Evolutionary conservation across 2,329 filamentous ascomycete species (phyloP), one percentile per base, ranked within the genome.

Genomic region (Didymella keratinophila): DNA sequence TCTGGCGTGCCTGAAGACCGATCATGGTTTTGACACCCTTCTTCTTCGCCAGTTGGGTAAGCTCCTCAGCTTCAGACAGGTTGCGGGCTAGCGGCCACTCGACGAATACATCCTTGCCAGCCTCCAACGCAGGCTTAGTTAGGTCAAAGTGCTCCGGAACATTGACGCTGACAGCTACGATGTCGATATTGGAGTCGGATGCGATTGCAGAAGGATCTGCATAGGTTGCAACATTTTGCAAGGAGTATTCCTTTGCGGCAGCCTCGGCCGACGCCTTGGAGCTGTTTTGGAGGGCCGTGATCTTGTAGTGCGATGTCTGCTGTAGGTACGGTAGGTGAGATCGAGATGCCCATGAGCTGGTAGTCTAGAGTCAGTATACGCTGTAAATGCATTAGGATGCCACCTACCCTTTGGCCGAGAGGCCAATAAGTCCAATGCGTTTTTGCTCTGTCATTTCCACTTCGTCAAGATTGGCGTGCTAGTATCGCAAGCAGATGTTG

Each of bases 241-340:
- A 70, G 1, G 69, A 65, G 63, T 80, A 80, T 0, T 67, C 65
- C 11, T 70, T 43, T 0, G 75, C 70, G 4, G 83, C 79, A 16
- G 68, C 73, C 44, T 74, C 62, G 0, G 81, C 80, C 1, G 78
- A 78, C 7, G 78, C 73, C 36, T 78, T 69, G 11, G 74, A 79
- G 18, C 79, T 80, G 69, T 85, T 85, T 63, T 80, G 78, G 1
- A 85, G 73, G 8, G 82, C 82, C n/a, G 78, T 77, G 57, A 85
- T 79, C 28, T 79, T 71, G 67, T 83, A 84, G 6, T 76, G 70
- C 3, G 73, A 50, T 1, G 71, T 71, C 2, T 68, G 66, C 11
- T 63, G 64, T 2, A 79, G 55, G 27, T 76, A 75, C 1, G 73
- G 76, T 1, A 82, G 66, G 56, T 82, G 80, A 5, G 78, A 71